Conservation (phyloP, 192 early-diverging fungal species). For the Podochytrium sp. region DNA sequence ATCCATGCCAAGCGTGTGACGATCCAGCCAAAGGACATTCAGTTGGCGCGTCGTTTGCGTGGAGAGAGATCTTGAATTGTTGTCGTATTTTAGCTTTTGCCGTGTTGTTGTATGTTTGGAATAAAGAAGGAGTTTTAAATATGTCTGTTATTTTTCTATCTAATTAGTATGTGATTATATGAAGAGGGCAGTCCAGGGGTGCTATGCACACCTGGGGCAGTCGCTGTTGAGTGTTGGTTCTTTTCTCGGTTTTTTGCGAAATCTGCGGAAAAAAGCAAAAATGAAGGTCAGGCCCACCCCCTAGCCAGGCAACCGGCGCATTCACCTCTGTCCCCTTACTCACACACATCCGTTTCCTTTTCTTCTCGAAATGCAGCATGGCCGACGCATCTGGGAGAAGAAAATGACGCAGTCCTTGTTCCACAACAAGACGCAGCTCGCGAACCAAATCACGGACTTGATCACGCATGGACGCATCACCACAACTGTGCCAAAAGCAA, state of each 20-base stretch:
- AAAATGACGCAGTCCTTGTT: slow-evolving; percentile 16
- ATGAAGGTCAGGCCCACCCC: background rate
- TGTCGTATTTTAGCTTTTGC: background rate
- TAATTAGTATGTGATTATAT: too few relatives aligned
- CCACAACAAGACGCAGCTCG: slow-evolving; percentile 43
- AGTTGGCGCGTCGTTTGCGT: slow-evolving; percentile 92
- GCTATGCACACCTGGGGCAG: too few relatives aligned
- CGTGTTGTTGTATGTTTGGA: too few relatives aligned
- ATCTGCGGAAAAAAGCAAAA: background rate
- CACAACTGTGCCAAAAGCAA: slow-evolving; percentile 93
- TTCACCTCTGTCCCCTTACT: background rate
- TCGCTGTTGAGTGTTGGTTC: background rate
- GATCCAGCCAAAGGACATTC: slow-evolving; percentile 98
- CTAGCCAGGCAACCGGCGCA: background rate
- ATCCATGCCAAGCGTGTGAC: slow-evolving; percentile 98
- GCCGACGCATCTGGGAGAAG: slow-evolving; percentile 28
- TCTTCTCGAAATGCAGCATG: too few relatives aligned
- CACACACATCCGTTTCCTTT: background rate
- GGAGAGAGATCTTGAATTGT: slow-evolving; percentile 26
- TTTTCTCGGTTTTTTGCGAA: background rate
- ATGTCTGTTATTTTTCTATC: too few relatives aligned
- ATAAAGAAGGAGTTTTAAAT: too few relatives aligned
- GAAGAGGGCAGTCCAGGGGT: too few relatives aligned
- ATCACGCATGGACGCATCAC: slow-evolving; percentile 88
- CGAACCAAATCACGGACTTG: slow-evolving; percentile 83